A percentile compares a stretch with the other conserved stretches of the same genome.
These are phyloP conservation scores for Saccharomycopsis vini DNA, from an alignment of 805 yeast species.

Conservation along the genomic window DNA sequence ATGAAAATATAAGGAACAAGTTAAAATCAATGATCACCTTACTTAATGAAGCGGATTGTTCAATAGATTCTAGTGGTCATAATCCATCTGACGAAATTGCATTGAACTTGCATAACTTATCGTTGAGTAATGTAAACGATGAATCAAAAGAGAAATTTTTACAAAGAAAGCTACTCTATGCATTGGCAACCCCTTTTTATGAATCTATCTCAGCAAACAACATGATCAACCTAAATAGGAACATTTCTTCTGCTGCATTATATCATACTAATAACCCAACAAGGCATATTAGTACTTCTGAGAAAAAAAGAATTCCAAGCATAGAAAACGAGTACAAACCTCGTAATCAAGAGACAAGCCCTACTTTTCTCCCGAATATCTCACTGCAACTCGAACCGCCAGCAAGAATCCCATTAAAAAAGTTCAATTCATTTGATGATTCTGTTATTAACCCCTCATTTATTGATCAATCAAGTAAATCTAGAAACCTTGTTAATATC, in stretches of 20 bases:
- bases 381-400: slow-evolving; percentile 2
- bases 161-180: slow-evolving; percentile 43
- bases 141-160: slow-evolving; percentile 33
- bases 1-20: slow-evolving; percentile 12
- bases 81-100: slow-evolving; percentile 35
- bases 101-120: slow-evolving; percentile 47
- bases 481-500: slow-evolving; percentile 5
- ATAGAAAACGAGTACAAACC: too few relatives aligned
- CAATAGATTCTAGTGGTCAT: slow-evolving; percentile 20
- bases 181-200: slow-evolving; percentile 58
- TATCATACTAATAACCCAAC: slow-evolving; percentile 4
- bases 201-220: slow-evolving; percentile 20
- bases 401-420: slow-evolving; percentile 12
- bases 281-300: background rate
- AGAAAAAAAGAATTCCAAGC: background rate
- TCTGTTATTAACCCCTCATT: slow-evolving; percentile 4
- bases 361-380: background rate
- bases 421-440: slow-evolving; percentile 17
- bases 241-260: slow-evolving; percentile 13
- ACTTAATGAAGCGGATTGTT: too few relatives aligned
- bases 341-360: background rate
- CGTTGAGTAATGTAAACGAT: slow-evolving; percentile 34
- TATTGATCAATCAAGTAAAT: background rate
- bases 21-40: slow-evolving; percentile 14
- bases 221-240: slow-evolving; percentile 8